phyloP scores from a whole-genome alignment of 2,329 filamentous ascomycete genomes.

The Stylonectria norvegica region DNA sequence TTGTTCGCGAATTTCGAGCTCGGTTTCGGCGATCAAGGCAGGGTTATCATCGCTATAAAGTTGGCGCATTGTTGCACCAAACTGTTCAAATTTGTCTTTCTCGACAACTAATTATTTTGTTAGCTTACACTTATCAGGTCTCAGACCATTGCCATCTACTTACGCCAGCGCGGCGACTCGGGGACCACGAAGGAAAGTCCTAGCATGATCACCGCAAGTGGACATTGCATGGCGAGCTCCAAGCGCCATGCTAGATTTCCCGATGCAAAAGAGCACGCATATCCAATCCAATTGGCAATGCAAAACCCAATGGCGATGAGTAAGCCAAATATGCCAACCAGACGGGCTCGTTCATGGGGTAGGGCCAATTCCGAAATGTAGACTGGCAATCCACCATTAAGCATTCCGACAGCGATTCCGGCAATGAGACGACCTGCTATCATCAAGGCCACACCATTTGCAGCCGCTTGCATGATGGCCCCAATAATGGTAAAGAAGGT shows the following conservation, averaged over 20 bases:
- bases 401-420: slow-evolving; percentile 39
- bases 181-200: slow-evolving; percentile 21
- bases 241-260: slow-evolving; percentile 33
- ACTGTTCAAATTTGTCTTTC: slow-evolving; percentile 13
- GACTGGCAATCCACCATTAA: slow-evolving; percentile 26
- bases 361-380: slow-evolving; percentile 42
- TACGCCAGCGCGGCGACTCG: slow-evolving; percentile 26
- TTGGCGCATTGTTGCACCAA: not conserved
- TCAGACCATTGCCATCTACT: slow-evolving; percentile 7
- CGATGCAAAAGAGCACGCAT: slow-evolving; percentile 28
- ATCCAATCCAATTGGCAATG: slow-evolving; percentile 21
- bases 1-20: not conserved
- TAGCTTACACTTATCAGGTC: not conserved
- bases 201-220: slow-evolving; percentile 21
- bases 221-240: slow-evolving; percentile 32
- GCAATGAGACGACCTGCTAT: slow-evolving; percentile 40
- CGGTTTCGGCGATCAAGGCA: not conserved
- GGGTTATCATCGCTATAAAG: not conserved
- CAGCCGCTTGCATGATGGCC: slow-evolving; percentile 39
- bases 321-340: slow-evolving; percentile 39
- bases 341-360: slow-evolving; percentile 41
- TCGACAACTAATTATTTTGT: slow-evolving; percentile 3
- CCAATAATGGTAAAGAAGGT: slow-evolving; percentile 29
- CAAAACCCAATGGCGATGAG: slow-evolving; percentile 15
- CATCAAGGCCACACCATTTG: slow-evolving; percentile 37